phyloP scores from a whole-genome alignment of 441 rosid genomes.

The Omphalea diandra region DNA sequence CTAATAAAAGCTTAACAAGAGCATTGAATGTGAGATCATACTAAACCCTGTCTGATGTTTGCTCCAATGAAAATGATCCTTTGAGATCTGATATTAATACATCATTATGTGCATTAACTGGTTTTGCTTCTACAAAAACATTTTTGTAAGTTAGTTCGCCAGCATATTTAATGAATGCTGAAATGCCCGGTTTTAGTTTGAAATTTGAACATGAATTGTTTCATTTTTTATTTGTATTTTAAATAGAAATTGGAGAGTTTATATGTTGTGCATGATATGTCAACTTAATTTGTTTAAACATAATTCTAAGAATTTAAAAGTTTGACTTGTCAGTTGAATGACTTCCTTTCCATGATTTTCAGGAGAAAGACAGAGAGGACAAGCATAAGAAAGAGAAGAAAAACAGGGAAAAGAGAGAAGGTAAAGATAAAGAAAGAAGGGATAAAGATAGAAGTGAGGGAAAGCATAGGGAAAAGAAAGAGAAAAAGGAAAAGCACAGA shows the following conservation, averaged over 20 bases:
- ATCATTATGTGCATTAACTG: background rate
- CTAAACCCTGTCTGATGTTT: background rate
- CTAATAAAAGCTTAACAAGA: background rate
- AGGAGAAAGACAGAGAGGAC: slow-evolving; percentile 55
- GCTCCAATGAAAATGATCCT: background rate
- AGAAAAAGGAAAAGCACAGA: slow-evolving; percentile 41
- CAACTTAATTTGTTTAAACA: background rate
- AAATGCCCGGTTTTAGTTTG: background rate
- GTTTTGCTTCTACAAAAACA: background rate
- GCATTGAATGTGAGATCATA: background rate
- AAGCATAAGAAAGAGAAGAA: slow-evolving; percentile 54
- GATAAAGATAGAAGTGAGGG: slow-evolving; percentile 55
- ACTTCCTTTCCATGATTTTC: slow-evolving; percentile 11
- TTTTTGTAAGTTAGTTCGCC: background rate
- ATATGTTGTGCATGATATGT: background rate
- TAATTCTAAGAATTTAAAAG: background rate
- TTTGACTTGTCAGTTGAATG: background rate
- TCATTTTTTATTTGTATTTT: background rate
- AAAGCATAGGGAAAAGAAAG: slow-evolving; percentile 48
- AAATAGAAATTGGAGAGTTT: background rate
- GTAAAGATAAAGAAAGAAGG: slow-evolving; percentile 39
- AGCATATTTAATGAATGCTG: background rate
- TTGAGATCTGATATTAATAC: background rate
- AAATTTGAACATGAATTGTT: background rate
- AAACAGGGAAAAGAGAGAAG: slow-evolving; percentile 48